Evolutionary conservation across 2,329 filamentous ascomycete genomes (phyloP).

Genomic region (Cladophialophora chaetospira): DNA sequence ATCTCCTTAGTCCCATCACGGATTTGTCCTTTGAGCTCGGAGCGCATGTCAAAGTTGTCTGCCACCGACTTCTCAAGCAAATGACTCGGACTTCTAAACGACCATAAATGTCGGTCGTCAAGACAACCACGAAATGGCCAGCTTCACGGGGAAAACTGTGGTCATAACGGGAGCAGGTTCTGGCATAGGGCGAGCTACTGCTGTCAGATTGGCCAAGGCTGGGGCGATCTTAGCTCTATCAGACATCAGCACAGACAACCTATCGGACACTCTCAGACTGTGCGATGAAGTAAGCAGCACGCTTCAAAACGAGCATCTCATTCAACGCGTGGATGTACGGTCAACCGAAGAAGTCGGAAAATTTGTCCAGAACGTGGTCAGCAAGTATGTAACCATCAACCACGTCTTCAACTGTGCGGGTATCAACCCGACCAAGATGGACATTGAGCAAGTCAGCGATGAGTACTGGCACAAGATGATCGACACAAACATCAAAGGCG

Average conservation of each 20-base stretch:
- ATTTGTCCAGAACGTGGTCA: background rate
- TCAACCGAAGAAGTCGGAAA: background rate
- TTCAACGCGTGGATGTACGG: slow-evolving; percentile 27
- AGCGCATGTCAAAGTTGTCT: no score
- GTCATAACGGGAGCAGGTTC: slow-evolving; percentile 53
- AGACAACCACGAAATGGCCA: no score
- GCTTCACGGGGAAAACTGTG: slow-evolving; percentile 38
- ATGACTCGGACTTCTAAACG: no score
- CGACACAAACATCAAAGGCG: slow-evolving; percentile 49
- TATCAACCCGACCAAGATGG: slow-evolving; percentile 50
- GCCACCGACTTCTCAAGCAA: no score
- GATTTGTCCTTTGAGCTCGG: no score
- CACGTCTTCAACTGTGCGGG: slow-evolving; percentile 49
- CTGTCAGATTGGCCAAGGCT: slow-evolving; percentile 46
- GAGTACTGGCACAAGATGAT: slow-evolving; percentile 52
- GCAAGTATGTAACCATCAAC: slow-evolving; percentile 32
- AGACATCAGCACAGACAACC: slow-evolving; percentile 46
- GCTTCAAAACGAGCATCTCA: slow-evolving; percentile 18
- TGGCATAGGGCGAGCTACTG: slow-evolving; percentile 54
- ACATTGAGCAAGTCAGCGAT: slow-evolving; percentile 46
- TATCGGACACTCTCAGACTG: slow-evolving; percentile 36
- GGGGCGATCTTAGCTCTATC: slow-evolving; percentile 53
- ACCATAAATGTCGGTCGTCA: no score
- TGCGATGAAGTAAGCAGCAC: background rate
- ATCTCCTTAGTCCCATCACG: no score